phyloP scores from a whole-genome alignment of 2,329 filamentous ascomycete species.

The Epichloe coenophiala region DNA sequence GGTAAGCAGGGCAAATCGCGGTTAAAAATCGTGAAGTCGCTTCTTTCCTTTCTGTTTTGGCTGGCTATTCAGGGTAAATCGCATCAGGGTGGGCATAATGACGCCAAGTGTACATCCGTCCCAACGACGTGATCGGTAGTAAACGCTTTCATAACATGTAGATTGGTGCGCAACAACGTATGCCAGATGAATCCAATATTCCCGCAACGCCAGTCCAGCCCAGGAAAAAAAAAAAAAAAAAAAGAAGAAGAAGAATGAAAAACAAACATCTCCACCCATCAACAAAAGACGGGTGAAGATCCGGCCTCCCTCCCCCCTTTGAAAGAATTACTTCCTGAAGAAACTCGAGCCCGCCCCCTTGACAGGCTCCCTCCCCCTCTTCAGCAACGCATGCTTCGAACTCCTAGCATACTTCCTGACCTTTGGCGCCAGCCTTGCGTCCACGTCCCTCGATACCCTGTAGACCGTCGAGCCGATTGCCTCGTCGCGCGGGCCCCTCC shows the following conservation, averaged over 20 bases:
- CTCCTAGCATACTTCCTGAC: constrained; percentile 26
- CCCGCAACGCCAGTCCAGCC: too few species aligned
- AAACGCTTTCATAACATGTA: too few species aligned
- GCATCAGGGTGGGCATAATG: too few species aligned
- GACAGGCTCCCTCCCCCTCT: constrained; percentile 27
- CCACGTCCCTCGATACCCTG: constrained; percentile 31
- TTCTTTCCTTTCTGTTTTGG: too few species aligned
- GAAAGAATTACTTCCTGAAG: constrained; percentile 16
- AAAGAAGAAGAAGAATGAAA: not conserved
- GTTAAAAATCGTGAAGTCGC: too few species aligned
- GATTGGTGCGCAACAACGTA: too few species aligned
- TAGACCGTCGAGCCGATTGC: constrained; percentile 41
- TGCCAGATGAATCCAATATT: too few species aligned
- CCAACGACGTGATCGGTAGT: too few species aligned
- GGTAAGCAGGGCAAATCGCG: too few species aligned
- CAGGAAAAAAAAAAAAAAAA: too few species aligned
- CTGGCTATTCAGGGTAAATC: too few species aligned
- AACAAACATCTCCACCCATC: not conserved
- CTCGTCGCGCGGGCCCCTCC: constrained; percentile 30
- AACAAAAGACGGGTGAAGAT: not conserved
- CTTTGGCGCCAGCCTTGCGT: constrained; percentile 35
- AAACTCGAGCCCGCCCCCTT: constrained; percentile 26
- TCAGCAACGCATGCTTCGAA: constrained; percentile 31
- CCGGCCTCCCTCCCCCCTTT: not conserved
- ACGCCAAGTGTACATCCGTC: too few species aligned